Base-by-base conservation (phyloP, 2,329 filamentous ascomycete genomes). In the Colletotrichum sp. region DNA sequence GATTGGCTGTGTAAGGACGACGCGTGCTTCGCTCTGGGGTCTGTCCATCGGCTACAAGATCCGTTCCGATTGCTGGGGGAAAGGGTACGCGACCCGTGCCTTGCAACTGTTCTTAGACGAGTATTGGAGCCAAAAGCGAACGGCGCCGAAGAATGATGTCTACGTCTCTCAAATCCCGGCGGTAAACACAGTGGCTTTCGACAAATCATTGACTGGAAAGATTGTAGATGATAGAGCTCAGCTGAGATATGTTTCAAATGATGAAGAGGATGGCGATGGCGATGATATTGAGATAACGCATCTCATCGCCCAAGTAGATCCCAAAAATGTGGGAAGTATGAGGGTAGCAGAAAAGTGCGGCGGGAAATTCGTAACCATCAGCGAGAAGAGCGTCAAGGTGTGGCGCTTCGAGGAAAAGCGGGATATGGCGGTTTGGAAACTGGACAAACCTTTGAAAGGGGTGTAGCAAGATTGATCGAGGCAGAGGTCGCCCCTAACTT, bases 371-470 rank as follows among this genome's bases (percentile, higher is more conserved):
- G 30, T 59, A n/a, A 16, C 65, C 21, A 30, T 73, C 55, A 18
- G 30, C 30, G 60, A 39, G 6, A 59, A 36, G 24, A 32, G 71
- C 32, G 24, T 73, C 30, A 73, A 73, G 44, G 39, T 73, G 7
- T 73, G 71, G 71, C 71, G 71, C 26, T 73, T 73, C 44, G 21
- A 34, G 1, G 66, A 73, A 26, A 63, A n/a, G 57, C 28, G 71
- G 18, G 71, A 73, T 15, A 70, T 70, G 71, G 71, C 71, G n/a
- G 57, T 64, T 2, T 73, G 65, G 66, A 70, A 57, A 36, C 21
- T 73, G 6, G 66, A 57, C 8, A 73, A 18, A 4, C 71, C 71
- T 21, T 34, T 24, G 2, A 15, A n/a, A 18, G 8, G 16, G 10
- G n/a, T 8, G 15, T 15, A 10, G 8, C 24, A 26, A 34, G 26